phyloP scores from a whole-genome alignment of 2,329 filamentous ascomycete species.

The Madurella mycetomatis region DNA sequence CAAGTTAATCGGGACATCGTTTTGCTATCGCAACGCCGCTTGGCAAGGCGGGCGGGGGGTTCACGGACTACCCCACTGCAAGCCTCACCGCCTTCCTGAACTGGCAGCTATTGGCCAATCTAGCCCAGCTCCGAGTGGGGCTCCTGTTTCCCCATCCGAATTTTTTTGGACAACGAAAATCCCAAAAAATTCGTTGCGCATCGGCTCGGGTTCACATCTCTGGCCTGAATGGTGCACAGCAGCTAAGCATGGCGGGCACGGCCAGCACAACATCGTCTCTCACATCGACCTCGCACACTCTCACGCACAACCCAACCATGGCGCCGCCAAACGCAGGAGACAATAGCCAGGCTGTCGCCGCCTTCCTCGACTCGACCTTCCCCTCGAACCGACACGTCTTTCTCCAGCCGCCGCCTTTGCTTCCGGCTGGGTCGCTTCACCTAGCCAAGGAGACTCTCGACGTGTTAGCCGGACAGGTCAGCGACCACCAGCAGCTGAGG shows the following conservation, averaged over 20 bases:
- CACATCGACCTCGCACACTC: constrained; percentile 61
- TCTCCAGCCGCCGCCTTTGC: constrained; percentile 63
- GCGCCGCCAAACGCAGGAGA: constrained; percentile 32
- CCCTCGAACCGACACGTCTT: constrained; percentile 65
- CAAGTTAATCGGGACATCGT: too few species aligned
- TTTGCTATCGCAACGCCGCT: too few species aligned
- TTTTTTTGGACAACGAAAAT: constrained; percentile 6
- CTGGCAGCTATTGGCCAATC: constrained; percentile 9
- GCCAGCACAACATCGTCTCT: constrained; percentile 55
- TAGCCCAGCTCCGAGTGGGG: constrained; percentile 2
- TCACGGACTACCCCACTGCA: neutral
- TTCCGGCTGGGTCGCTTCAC: constrained; percentile 66
- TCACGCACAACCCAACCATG: constrained; percentile 48
- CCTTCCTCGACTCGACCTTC: constrained; percentile 54
- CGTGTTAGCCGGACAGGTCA: constrained; percentile 67
- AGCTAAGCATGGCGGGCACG: constrained; percentile 31
- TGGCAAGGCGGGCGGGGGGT: too few species aligned
- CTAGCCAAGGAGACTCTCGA: constrained; percentile 80
- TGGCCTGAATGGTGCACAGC: neutral
- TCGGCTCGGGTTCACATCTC: neutral
- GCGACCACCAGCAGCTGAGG: constrained; percentile 65
- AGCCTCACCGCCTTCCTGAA: constrained; percentile 1
- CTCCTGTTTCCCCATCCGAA: constrained; percentile 6
- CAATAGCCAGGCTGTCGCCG: constrained; percentile 38
- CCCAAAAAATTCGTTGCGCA: constrained; percentile 4